Evolutionary conservation across 2,329 filamentous ascomycete species (phyloP).

Genomic region (Rhynchosporium secalis): DNA sequence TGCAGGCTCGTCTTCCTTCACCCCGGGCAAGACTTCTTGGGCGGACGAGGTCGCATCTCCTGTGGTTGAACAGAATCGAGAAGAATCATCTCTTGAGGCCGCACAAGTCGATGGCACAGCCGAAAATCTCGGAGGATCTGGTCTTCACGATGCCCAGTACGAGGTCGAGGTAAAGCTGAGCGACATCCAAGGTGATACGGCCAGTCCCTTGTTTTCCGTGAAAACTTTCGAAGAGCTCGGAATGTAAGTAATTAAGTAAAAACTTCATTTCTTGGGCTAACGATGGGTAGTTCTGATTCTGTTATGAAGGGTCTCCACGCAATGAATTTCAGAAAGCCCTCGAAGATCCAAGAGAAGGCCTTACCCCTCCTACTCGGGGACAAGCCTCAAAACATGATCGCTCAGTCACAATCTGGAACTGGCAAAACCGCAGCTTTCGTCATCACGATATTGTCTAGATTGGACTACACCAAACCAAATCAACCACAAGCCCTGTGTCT

Average conservation of each 20-base stretch:
- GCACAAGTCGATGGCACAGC: slow-evolving; percentile 49
- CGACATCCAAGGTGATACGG: slow-evolving; percentile 81
- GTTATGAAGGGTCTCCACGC: slow-evolving; percentile 76
- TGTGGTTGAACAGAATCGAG: slow-evolving; percentile 21
- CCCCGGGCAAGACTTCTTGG: slow-evolving; percentile 40
- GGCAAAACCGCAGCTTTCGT: slow-evolving; percentile 98
- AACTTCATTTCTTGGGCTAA: slow-evolving; percentile 18
- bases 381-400: slow-evolving; percentile 92
- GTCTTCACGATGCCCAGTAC: slow-evolving; percentile 70
- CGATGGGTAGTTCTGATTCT: slow-evolving; percentile 49
- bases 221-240: slow-evolving; percentile 83
- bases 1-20: slow-evolving; percentile 24
- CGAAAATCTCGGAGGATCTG: slow-evolving; percentile 48
- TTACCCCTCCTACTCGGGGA: slow-evolving; percentile 83
- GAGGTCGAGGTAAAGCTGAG: slow-evolving; percentile 92
- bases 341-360: slow-evolving; percentile 96
- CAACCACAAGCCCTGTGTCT: slow-evolving; percentile 85
- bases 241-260: slow-evolving; percentile 58
- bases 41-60: slow-evolving; percentile 45
- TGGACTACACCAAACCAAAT: slow-evolving; percentile 69
- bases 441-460: slow-evolving; percentile 82
- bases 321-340: slow-evolving; percentile 91
- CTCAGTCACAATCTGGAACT: slow-evolving; percentile 98
- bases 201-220: slow-evolving; percentile 84
- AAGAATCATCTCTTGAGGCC: slow-evolving; percentile 21